Base-by-base conservation (phyloP, 345 rosid genomes). In the Gossypium herbaceum region DNA sequence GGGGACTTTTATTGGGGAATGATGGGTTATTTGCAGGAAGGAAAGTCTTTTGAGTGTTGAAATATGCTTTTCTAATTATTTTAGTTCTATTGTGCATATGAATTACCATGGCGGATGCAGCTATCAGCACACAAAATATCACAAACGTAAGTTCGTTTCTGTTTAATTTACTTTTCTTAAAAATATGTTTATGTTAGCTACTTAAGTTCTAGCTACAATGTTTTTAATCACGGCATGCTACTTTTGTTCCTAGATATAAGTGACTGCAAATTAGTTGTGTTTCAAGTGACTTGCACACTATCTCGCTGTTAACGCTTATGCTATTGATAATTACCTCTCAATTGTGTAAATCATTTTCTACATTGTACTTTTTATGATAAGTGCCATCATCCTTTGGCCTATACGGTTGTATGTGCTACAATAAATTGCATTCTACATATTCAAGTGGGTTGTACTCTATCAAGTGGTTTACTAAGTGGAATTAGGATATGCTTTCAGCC, bases 101-200 rank as follows among this genome's bases (percentile, higher is more conserved):
- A 80, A 54, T 68, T 74, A 45, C 52, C 74, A 62, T 57, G 70
- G 73, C 54, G 82, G 82, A 73, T 79, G 87, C 92, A 96, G 99
- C 88, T 96, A 96, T 85, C 99, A 93, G 82, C 99, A 96, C 80
- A 96, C 99, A 20, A 96, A 96, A 85, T 93, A 93, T 80, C 99
- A 96, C 82, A 96, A 96, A 79, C 98, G 99, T 96, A 89, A 92
- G 99, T 78, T 58, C 76, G 54, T 72, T 77, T 78, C 77, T 72
- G 22, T 9, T 62, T 51, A 39, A 63, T 24, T 1, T 56, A 48
- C 5, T 44, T 27, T 57, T 75, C 19, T 54, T 77, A 74, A 41
- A 61, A 19, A 57, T 68, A 62, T 68, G 41, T 73, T 56, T 61
- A 16, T 78, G n/a, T 50, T 24, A 24, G 24, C 27, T 59, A 25